Base-by-base conservation (phyloP, 2,329 filamentous ascomycete species). In the Claviceps spartinae region DNA sequence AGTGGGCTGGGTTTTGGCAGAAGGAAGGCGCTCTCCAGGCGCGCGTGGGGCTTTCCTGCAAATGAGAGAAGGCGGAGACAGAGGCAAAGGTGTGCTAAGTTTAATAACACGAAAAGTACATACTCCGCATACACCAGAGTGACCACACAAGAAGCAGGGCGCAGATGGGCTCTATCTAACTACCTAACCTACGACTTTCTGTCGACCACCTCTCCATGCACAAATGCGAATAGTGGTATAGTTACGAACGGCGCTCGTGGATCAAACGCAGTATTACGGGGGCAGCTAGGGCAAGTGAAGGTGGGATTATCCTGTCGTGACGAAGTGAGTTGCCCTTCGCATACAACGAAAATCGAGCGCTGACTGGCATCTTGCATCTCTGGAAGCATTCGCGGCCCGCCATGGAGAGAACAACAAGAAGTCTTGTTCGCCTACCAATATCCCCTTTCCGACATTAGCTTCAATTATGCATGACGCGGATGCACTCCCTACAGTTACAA, bases 21-120 rank as follows among this genome's bases (percentile, higher is more conserved):
- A 36, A 45, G 49, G 49, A 51, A 51, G 49, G 50, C 24, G 24
- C 50, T 14, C 38, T 52, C 36, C 42, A 51, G 49, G 49, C 49
- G 9, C 42, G 49, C 48, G 24, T 37, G 48, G 51, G 36, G 26
- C 38, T 40, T 40, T 16, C 38, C 47, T 49, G 47, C 46, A 36
- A 43, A 43, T 42, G 16, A 38, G 34, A 46, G 22, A 14, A 22
- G 40, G n/a, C 30, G n/a, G 40, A 37, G 26, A 26, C 14, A 36
- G 45, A 36, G 45, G 20, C 37, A 34, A 11, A 44, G 46, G 46
- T 38, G 38, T 46, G 30, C 42, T 44, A 34, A 34, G 30, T 34
- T 34, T 34, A 26, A 44, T 34, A 26, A 44, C 22, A 38, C 42
- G 22, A 24, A 26, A 49, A 18, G 47, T 41, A 41, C 18, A 18